Evolutionary conservation across 2,329 filamentous ascomycete species (phyloP), one percentile per base, ranked within the genome.

Genomic region (Penicillium hordei): DNA sequence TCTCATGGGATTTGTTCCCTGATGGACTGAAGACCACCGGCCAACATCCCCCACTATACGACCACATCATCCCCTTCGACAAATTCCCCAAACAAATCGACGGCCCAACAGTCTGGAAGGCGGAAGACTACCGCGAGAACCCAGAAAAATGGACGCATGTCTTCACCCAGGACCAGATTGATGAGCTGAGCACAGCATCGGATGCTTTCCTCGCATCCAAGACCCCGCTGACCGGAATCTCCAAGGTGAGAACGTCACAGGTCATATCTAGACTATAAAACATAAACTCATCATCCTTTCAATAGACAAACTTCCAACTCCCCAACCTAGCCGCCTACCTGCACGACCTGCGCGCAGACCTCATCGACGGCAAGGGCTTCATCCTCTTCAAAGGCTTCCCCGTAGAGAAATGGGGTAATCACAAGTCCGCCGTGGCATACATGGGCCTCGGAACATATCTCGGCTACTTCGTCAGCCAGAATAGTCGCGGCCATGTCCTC

Each of bases 371-470:
- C 63, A 94, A 94, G 69, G 92, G 92, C 17, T 96, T 96, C 77
- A 89, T 94, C 62, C 83, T 96, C 15, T 94, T 95, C 81, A 95
- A 94, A 73, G 86, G 89, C 51, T 88, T 96, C 72, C 91, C 91
- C 1, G 89, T 92, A 1, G 69, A 83, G 43, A 72, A 83, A 75
- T 96, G 92, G 92, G 86, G 88, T 0, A 84, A 86, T 52, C 83
- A 86, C 71, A 96, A 96, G 78, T 90, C 86, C 12, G 91, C 91
- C 8, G 86, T 91, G 12, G 91, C 89, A n/a, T 96, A 95, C 77
- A 93, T 96, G 88, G 92, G 92, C 4, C 82, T 96, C 2, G 88
- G 90, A 40, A 90, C 89, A 5, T 88, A 96, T 73, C 82, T 96
- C 10, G 91, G 92, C 58, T 94, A 95, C 79, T 93, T 94, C 62